Conservation (phyloP, 352 stramenopile genomes). For the Phytophthora cryptogea region DNA sequence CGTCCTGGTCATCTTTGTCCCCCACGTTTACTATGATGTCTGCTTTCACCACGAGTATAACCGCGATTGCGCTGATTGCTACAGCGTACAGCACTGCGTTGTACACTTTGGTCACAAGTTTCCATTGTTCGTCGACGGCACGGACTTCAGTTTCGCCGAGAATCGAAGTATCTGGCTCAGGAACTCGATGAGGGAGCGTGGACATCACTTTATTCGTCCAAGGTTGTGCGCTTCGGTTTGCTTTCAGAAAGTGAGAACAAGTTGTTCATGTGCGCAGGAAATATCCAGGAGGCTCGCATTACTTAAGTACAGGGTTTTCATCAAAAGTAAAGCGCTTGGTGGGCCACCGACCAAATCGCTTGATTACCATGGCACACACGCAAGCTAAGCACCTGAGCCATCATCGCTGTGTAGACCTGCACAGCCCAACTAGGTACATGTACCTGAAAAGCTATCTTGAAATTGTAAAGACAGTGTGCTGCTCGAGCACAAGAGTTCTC, state of each 20-base stretch:
- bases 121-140: background rate
- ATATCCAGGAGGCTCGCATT: background rate
- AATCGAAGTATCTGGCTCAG: constrained; percentile 9
- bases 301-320: background rate
- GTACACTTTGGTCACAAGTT: background rate
- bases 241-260: background rate
- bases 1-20: constrained; percentile 7
- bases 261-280: background rate
- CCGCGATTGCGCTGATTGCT: background rate
- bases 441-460: too few relatives aligned
- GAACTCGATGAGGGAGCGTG: background rate
- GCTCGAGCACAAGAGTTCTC: too few relatives aligned
- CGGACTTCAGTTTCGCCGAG: constrained; percentile 3
- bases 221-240: background rate
- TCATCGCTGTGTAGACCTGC: background rate
- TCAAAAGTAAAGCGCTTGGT: background rate
- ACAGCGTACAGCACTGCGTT: constrained; percentile 8
- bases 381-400: background rate
- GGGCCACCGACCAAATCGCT: background rate
- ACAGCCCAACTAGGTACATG: too few relatives aligned
- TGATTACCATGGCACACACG: background rate
- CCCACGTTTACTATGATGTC: constrained; percentile 4
- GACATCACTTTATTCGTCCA: background rate
- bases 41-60: constrained; percentile 3
- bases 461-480: too few relatives aligned